Evolutionary conservation across 2,329 filamentous ascomycete genomes (phyloP), one percentile per base, ranked within the genome.

Genomic region (Capronia epimyces): DNA sequence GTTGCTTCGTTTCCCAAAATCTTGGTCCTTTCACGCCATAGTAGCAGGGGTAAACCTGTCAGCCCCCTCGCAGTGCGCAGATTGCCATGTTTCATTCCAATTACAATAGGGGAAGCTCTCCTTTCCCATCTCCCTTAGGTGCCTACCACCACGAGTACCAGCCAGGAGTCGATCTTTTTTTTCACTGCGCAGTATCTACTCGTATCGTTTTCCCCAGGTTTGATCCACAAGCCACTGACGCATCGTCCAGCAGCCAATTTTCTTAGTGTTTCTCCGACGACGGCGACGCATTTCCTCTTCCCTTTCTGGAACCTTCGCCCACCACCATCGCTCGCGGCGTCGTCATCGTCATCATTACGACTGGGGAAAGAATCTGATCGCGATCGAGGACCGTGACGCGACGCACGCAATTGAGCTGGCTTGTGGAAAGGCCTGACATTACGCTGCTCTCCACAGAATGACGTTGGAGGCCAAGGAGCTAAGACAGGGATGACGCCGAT

Each of bases 221-320:
- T 27, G 20, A 24, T 3, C 27, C 43, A 46, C 45, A 47, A 47
- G 45, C 45, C 45, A 41, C 34, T 47, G 34, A 47, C 45, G 45
- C 34, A 24, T 18, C 20, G 1, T 27, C 29, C 21, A 25, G 21
- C 10, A 18, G 29, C 15, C 43, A 34, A 34, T 34, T 36, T 43
- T 31, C 27, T 16, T 29, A 43, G 41, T 10, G 37, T 32, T 37
- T 37, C 34, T 20, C n/a, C 15, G 7, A 37, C 18, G 34, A 18
- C 34, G 34, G 15, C 16, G 15, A 20, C 18, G 18, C 34, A 18
- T 18, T n/a, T 37, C 34, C 16, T 13, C 31, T 32, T 7, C n/a
- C n/a, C 16, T 18, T 37, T 20, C 34, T 37, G 6, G 34, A 37
- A 37, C 6, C 34, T 37, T 37, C 34, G n/a, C 31, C 15, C 29